phyloP scores from a whole-genome alignment of 768 basidiomycete species.

The Fomitopsis pulvina region DNA sequence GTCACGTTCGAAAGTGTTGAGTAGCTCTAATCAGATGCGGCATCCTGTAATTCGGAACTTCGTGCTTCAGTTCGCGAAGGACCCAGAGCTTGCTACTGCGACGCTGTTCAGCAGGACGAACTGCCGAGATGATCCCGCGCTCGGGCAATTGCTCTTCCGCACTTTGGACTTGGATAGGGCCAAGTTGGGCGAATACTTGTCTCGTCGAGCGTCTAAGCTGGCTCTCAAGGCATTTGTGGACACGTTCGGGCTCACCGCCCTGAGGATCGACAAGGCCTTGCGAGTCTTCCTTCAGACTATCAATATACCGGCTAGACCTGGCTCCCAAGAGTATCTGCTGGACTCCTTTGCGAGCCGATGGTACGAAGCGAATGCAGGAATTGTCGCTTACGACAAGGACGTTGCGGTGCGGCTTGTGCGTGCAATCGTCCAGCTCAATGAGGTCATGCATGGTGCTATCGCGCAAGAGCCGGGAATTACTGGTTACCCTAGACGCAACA shows the following conservation, averaged over 20 bases:
- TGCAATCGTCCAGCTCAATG: slow-evolving; percentile 84
- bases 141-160: slow-evolving; percentile 77
- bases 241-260: slow-evolving; percentile 76
- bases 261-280: slow-evolving; percentile 84
- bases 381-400: slow-evolving; percentile 78
- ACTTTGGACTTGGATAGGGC: slow-evolving; percentile 78
- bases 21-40: slow-evolving; percentile 32
- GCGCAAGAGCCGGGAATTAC: slow-evolving; percentile 53
- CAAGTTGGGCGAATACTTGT: slow-evolving; percentile 79
- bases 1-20: slow-evolving; percentile 36
- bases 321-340: slow-evolving; percentile 62
- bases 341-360: slow-evolving; percentile 83
- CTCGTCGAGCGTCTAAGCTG: slow-evolving; percentile 61
- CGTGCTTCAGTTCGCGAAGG: slow-evolving; percentile 69
- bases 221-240: slow-evolving; percentile 83
- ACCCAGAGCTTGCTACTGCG: slow-evolving; percentile 77
- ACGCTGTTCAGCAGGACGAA: slow-evolving; percentile 58
- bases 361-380: slow-evolving; percentile 81
- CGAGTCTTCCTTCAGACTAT: slow-evolving; percentile 85
- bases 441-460: slow-evolving; percentile 74
- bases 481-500: slow-evolving; percentile 46
- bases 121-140: slow-evolving; percentile 59
- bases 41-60: slow-evolving; percentile 68
- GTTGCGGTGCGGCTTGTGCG: slow-evolving; percentile 70
- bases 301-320: slow-evolving; percentile 46